Percentiles rank a stretch among this genome's conserved stretches.
Conservation (phyloP, 768 basidiomycete species). For the Dendrothele bispora region DNA sequence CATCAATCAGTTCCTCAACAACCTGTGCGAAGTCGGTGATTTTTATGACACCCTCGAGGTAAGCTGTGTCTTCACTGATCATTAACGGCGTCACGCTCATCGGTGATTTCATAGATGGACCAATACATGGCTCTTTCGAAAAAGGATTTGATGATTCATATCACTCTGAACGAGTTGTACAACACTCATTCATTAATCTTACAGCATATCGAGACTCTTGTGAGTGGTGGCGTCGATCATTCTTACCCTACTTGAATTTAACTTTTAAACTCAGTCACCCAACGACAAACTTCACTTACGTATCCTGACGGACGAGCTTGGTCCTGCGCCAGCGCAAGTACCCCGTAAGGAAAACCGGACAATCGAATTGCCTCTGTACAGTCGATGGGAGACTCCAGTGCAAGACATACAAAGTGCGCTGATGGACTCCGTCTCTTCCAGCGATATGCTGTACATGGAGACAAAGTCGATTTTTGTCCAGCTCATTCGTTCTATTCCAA, state of each 20-base stretch:
- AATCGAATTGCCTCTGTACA: conserved; percentile 89
- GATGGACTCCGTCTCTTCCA: conserved; percentile 95
- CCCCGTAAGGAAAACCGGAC: conserved; percentile 97
- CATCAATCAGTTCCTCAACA: conserved; percentile 97
- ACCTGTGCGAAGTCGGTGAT: conserved; percentile 96
- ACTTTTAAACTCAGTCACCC: conserved; percentile 71
- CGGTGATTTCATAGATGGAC: conserved; percentile 84
- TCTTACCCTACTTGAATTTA: conserved; percentile 4
- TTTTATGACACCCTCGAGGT: conserved; percentile 99
- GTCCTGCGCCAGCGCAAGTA: conserved; percentile 90
- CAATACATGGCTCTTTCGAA: conserved; percentile 99
- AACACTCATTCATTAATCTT: conserved; percentile 95
- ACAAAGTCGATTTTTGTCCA: conserved; percentile 99
- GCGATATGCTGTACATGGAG: conserved; percentile 99
- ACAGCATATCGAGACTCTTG: conserved; percentile 93
- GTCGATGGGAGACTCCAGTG: conserved; percentile 98
- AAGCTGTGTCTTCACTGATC: conserved; percentile 16
- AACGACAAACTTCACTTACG: conserved; percentile 98
- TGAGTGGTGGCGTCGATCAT: conserved; percentile 37
- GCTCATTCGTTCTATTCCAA: conserved; percentile 91
- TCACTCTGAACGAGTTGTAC: conserved; percentile 98
- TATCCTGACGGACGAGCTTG: conserved; percentile 94
- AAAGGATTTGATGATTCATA: conserved; percentile 97
- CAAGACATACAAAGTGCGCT: conserved; percentile 96
- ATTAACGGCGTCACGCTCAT: background rate